These are phyloP conservation scores for Suillus variegatus DNA, from an alignment of 768 basidiomycete genomes.

Conservation along the genomic window DNA sequence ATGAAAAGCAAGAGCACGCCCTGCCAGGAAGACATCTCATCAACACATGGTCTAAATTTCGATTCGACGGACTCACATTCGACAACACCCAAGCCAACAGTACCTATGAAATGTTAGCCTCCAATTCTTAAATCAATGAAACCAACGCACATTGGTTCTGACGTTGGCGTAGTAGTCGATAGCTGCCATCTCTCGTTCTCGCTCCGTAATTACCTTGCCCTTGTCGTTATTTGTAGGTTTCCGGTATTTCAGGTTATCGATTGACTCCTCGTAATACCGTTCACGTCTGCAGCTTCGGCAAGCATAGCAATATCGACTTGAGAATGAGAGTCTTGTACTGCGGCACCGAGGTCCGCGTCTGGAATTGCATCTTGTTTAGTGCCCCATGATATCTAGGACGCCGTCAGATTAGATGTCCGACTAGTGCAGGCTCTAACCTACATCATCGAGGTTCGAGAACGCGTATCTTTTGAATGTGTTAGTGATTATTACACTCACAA, in stretches of 20 bases:
- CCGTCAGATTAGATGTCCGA: conserved; percentile 4
- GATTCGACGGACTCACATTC: conserved; percentile 52
- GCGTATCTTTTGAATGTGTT: conserved; percentile 60
- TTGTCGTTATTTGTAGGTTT: conserved; percentile 42
- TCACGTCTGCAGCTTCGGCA: conserved; percentile 78
- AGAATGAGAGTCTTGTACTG: conserved; percentile 76
- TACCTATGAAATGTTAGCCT: conserved; percentile 39
- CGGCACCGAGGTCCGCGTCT: conserved; percentile 80
- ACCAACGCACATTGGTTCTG: conserved; percentile 65
- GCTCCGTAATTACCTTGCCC: conserved; percentile 36
- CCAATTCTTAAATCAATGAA: neutral
- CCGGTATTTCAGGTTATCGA: conserved; percentile 66
- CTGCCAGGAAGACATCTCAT: conserved; percentile 35
- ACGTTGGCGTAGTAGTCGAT: conserved; percentile 90
- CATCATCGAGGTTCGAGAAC: conserved; percentile 84
- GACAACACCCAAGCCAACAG: conserved; percentile 82
- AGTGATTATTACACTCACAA: conserved; percentile 25
- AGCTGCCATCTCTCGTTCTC: conserved; percentile 72
- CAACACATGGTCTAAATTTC: neutral
- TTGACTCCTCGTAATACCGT: conserved; percentile 84
- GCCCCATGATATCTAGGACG: conserved; percentile 81
- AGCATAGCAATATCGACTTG: conserved; percentile 89
- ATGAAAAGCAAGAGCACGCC: conserved; percentile 71
- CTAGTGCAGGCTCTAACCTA: conserved; percentile 29
- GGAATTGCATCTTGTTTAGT: conserved; percentile 86